Evolutionary conservation across 805 yeast species (phyloP).

Genomic region (Saturnispora serradocipensis): DNA sequence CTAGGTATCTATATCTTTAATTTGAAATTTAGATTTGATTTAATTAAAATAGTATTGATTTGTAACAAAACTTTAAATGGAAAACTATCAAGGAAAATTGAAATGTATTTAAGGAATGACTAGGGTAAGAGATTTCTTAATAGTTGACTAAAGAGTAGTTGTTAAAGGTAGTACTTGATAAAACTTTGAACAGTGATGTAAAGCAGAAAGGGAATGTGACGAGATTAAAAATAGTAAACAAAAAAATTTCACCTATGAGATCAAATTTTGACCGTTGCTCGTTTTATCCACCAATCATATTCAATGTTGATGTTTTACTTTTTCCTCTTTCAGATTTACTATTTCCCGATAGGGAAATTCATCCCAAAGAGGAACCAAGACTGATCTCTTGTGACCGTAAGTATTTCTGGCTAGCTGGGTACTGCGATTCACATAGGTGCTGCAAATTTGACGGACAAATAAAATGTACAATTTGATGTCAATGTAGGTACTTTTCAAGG

Average conservation of each 20-base stretch:
- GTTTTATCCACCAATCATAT: slow-evolving; percentile 3
- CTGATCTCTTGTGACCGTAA: not conserved
- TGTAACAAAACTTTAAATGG: not conserved
- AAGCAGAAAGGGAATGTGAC: not conserved
- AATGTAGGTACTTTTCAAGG: not conserved
- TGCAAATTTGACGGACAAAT: no score
- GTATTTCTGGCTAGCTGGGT: not conserved
- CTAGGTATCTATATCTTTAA: slow-evolving; percentile 1
- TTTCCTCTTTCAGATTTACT: not conserved
- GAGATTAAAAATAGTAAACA: slow-evolving; percentile 1
- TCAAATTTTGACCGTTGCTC: not conserved
- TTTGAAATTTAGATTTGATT: not conserved
- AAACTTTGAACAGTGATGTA: not conserved
- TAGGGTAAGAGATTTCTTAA: slow-evolving; percentile 8
- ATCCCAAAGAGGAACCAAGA: not conserved
- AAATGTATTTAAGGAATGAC: slow-evolving; percentile 7
- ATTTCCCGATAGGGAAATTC: not conserved
- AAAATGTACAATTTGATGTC: not conserved
- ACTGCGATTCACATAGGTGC: no score
- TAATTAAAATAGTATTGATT: not conserved
- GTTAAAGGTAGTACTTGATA: not conserved
- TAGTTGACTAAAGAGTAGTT: slow-evolving; percentile 7
- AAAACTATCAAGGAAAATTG: slow-evolving; percentile 6
- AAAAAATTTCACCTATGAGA: not conserved
- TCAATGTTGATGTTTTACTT: not conserved